phyloP scores from a whole-genome alignment of 164 flowering plant species.

The Vitis amurensis region DNA sequence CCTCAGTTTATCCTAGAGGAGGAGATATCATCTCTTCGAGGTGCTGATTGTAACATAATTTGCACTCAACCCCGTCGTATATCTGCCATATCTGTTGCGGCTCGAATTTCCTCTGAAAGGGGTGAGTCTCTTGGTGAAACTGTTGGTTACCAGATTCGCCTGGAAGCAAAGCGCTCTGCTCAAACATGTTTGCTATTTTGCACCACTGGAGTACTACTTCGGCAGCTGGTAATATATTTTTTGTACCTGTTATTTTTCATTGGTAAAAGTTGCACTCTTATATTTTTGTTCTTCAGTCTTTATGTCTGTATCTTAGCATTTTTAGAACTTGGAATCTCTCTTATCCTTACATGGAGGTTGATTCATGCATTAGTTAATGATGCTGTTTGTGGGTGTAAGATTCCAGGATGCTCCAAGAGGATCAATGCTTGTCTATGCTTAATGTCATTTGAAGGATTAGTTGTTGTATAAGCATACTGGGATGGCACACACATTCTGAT shows the following conservation, averaged over 20 bases:
- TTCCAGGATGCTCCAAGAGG: neutral
- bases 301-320: neutral
- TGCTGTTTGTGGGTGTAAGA: neutral
- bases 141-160: constrained; percentile 94
- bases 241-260: too few species aligned
- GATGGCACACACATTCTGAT: neutral
- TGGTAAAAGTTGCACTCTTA: too few species aligned
- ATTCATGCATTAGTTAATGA: too few species aligned
- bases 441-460: neutral
- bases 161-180: constrained; percentile 78
- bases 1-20: constrained; percentile 93
- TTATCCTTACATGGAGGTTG: too few species aligned
- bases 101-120: constrained; percentile 84
- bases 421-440: neutral
- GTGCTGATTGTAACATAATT: constrained; percentile 83
- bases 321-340: neutral
- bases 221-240: constrained; percentile 63
- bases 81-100: constrained; percentile 93
- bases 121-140: constrained; percentile 91
- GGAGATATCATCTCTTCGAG: constrained; percentile 70
- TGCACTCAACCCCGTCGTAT: constrained; percentile 99
- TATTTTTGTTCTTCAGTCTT: neutral
- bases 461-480: neutral
- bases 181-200: constrained; percentile 82
- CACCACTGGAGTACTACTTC: constrained; percentile 89